Base-by-base conservation (phyloP, 768 basidiomycete genomes). In the Cubamyces lactineus region DNA sequence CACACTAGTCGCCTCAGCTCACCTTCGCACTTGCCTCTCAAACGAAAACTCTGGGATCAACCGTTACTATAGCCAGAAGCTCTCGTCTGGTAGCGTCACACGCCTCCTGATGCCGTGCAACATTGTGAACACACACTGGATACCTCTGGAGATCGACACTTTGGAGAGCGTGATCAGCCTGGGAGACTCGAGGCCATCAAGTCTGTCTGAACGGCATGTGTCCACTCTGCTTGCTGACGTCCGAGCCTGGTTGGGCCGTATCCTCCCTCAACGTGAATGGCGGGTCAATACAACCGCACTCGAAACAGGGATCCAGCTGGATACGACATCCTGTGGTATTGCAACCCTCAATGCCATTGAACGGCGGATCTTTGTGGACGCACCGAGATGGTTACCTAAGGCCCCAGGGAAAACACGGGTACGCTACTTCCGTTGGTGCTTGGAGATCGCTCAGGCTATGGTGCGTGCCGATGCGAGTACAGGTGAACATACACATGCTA, bases 331-430 rank as follows among this genome's bases (percentile, higher is more conserved):
- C 26, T 56, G 54, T 28, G 54, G 54, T 5, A 34, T 56, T 46
- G 54, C 54, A 2, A 56, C 54, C 2, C 28, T 56, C 24, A 56
- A 56, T 19, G 54, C 42, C 0, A 56, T 56, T 17, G 42, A 56
- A 11, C 43, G 42, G 7, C 24, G 43, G 5, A 56, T 56, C 26
- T 5, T 19, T 7, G n/a, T 26, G 2, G 4, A 11, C 13, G 26
- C 43, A 24, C 1, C 17, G 4, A 52, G n/a, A 23, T 52, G 51
- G 51, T 39, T 9, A 16, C 51, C 51, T 3, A 13, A 4, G 5
- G 30, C 51, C 8, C 51, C 51, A 3, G 51, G 51, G 21, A 52
- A 52, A 38, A 23, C 39, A 38, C 51, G 51, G 8, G 51, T 34
- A 11, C n/a, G n/a, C 16, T 52, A 52, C 21, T 52, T 52, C 11